These are phyloP conservation scores for Helicostylum pulchrum DNA, from an alignment of 192 early-diverging fungal genomes.

Conservation along the genomic window DNA sequence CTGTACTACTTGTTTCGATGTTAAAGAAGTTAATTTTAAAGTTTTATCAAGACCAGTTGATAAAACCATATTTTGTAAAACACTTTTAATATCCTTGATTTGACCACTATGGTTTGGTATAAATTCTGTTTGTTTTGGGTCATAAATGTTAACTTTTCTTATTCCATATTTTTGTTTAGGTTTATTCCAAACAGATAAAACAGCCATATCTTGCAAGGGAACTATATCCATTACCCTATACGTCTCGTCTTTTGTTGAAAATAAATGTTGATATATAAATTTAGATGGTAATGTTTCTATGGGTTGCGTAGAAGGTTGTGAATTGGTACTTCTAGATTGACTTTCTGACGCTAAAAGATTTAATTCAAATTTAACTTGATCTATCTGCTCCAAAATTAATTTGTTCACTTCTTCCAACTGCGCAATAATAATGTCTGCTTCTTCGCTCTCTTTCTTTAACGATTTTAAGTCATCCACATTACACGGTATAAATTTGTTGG, in stretches of 20 bases:
- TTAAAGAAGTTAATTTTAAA: slow-evolving; percentile 21
- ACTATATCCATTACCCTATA: slow-evolving; percentile 11
- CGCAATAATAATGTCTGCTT: too few species aligned
- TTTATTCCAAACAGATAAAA: background rate
- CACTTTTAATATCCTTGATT: slow-evolving; percentile 22
- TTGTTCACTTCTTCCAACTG: too few species aligned
- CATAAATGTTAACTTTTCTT: slow-evolving; percentile 14
- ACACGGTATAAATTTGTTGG: too few species aligned
- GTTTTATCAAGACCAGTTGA: slow-evolving; percentile 23
- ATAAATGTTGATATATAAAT: background rate
- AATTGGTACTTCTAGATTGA: background rate
- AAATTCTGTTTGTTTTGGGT: slow-evolving; percentile 2
- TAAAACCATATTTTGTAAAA: background rate
- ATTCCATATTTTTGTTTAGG: slow-evolving; percentile 13
- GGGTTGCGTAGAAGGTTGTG: background rate
- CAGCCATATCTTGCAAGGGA: background rate
- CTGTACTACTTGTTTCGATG: slow-evolving; percentile 19
- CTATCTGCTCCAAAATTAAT: background rate
- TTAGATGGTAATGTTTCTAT: background rate
- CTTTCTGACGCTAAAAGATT: background rate
- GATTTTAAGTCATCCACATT: too few species aligned
- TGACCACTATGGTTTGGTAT: slow-evolving; percentile 15
- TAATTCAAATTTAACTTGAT: background rate
- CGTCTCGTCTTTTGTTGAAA: background rate
- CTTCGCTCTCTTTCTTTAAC: too few species aligned